Conservation (phyloP, 768 basidiomycete genomes). For the Boletus huronensis region DNA sequence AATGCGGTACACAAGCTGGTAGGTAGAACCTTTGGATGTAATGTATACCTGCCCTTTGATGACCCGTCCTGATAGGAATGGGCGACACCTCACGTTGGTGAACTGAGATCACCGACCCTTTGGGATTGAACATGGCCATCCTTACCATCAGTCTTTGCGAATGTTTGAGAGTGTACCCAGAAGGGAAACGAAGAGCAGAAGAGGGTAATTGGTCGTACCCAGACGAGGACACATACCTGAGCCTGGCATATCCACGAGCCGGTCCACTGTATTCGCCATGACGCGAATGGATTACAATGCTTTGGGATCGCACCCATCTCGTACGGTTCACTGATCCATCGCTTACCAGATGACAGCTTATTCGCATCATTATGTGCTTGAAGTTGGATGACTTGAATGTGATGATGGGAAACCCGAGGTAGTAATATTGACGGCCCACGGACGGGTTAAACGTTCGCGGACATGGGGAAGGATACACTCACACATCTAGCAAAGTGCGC, state of each 20-base stretch:
- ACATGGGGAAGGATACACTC: neutral
- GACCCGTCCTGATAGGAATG: too few species aligned
- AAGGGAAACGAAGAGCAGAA: neutral
- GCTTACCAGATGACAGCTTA: neutral
- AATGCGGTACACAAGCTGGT: too few species aligned
- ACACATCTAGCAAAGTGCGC: neutral
- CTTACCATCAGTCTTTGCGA: neutral
- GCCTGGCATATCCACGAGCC: neutral
- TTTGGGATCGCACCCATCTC: neutral
- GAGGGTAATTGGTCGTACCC: neutral
- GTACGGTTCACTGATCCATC: neutral
- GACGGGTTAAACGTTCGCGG: neutral
- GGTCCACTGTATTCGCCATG: neutral
- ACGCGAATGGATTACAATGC: neutral
- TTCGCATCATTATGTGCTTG: neutral
- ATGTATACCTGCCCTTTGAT: too few species aligned
- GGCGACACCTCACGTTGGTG: too few species aligned
- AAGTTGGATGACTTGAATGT: neutral
- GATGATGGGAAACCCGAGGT: neutral
- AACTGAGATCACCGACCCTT: neutral
- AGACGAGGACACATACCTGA: neutral
- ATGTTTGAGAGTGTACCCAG: neutral
- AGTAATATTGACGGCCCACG: neutral
- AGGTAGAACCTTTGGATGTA: too few species aligned
- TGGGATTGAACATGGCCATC: neutral